Base-by-base conservation (phyloP, 306 rosid genomes). In the Malus fusca region DNA sequence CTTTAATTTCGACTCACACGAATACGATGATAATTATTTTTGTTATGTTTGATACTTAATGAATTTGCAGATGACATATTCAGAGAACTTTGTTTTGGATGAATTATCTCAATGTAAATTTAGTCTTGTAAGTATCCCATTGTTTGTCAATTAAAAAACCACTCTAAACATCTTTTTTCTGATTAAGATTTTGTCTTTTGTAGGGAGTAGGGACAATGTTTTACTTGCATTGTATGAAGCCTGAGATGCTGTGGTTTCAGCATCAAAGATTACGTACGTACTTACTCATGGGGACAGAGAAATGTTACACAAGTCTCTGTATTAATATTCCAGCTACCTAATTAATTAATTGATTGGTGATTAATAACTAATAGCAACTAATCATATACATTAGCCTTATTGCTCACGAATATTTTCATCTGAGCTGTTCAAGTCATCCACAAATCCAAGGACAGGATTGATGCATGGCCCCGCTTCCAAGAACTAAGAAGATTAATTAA, bases 381-480 rank as follows among this genome's bases (percentile, higher is more conserved):
- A 73, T 80, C 76, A 69, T 59, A 76, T 44, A 61, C 65, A 55
- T 23, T 71, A 63, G 21, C 77, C 75, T 81, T 44, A 74, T 80
- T 77, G 69, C 72, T 59, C 35, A 59, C 63, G n/a, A 74, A 61
- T 61, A 26, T 77, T 73, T 68, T 73, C 79, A 69, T 67, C 51
- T 52, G 68, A 68, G 79, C 73, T 68, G 79, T 68, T 73, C 68
- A 37, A 78, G 78, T 82, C 74, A 73, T 69, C 23, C 42, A 51
- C 15, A 77, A 64, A 77, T 77, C 66, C 68, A 72, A 72, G 58
- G 78, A 70, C 77, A 21, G 46, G 73, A 69, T 56, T 52, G 23
- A 33, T 64, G 52, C 59, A 19, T 37, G 83, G 78, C 26, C 83
- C 79, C 66, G 35, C 53, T 10, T 31, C 18, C 48, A n/a, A 31